Evolutionary conservation across 306 rosid genomes (phyloP).

Genomic region (Fragaria iinumae): DNA sequence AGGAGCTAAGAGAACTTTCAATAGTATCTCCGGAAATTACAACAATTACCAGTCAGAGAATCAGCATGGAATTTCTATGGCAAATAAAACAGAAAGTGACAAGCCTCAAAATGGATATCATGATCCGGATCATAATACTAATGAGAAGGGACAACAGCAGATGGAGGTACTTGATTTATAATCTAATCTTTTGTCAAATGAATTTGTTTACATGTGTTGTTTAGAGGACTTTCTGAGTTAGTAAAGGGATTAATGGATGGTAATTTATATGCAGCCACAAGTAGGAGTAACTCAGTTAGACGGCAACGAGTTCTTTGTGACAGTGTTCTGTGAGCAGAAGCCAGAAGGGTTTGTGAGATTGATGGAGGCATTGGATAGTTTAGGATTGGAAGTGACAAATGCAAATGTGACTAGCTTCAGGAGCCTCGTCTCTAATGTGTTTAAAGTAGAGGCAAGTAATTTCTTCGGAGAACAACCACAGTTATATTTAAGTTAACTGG

Average conservation of each 20-base stretch:
- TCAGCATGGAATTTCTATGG: conserved; percentile 28
- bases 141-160: conserved; percentile 38
- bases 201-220: too few relatives aligned
- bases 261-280: conserved; percentile 51
- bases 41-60: conserved; percentile 34
- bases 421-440: conserved; percentile 74
- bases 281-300: conserved; percentile 74
- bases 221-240: neutral
- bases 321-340: conserved; percentile 75
- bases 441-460: conserved; percentile 57
- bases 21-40: conserved; percentile 20
- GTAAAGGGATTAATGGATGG: neutral
- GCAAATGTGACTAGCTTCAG: conserved; percentile 74
- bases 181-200: neutral
- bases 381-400: conserved; percentile 66
- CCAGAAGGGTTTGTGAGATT: conserved; percentile 66
- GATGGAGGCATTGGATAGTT: conserved; percentile 65
- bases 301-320: conserved; percentile 67
- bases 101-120: conserved; percentile 39
- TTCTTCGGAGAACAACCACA: neutral
- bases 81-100: conserved; percentile 36
- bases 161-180: conserved; percentile 63
- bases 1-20: conserved; percentile 30
- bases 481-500: neutral
- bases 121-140: conserved; percentile 6